Evolutionary conservation across 2,329 filamentous ascomycete species (phyloP).

Genomic region (Monosporascus cannonballus): DNA sequence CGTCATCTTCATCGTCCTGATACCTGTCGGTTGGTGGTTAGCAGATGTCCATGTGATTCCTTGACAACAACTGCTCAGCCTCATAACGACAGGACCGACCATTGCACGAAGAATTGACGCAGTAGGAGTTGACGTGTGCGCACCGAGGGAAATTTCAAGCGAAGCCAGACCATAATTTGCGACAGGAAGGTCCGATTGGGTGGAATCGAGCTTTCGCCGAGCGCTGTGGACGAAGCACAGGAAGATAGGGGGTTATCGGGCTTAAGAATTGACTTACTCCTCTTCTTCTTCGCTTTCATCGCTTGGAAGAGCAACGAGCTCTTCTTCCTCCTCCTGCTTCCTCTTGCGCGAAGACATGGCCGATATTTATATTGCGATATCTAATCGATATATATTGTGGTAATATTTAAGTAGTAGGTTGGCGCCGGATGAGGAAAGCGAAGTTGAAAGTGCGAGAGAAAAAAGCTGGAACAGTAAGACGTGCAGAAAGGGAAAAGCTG

Average conservation of each 20-base stretch:
- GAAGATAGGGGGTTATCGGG: not conserved
- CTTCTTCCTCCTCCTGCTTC: conserved; percentile 27
- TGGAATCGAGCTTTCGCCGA: not conserved
- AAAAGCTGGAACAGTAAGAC: conserved; percentile 12
- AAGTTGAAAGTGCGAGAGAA: conserved; percentile 10
- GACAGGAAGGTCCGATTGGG: conserved; percentile 2
- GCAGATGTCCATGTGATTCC: conserved; percentile 1
- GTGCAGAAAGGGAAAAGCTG: conserved; percentile 6
- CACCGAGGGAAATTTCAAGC: conserved; percentile 3
- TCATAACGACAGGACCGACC: not conserved
- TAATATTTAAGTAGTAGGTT: conserved; percentile 1
- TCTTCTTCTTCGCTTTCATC: conserved; percentile 30
- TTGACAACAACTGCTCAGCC: not conserved
- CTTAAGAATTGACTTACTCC: conserved; percentile 22
- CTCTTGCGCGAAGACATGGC: conserved; percentile 27
- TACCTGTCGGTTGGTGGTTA: conserved; percentile 19
- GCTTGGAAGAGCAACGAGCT: conserved; percentile 29
- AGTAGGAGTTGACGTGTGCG: conserved; percentile 5
- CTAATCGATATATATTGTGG: not conserved
- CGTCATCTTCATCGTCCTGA: conserved; percentile 26
- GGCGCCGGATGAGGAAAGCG: conserved; percentile 1
- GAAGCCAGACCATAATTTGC: conserved; percentile 15
- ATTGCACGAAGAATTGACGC: not conserved
- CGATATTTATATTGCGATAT: conserved; percentile 5
- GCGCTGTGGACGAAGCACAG: not conserved